Evolutionary conservation across 257 asterid genomes (phyloP).

Genomic region (Fraxinus excelsior): DNA sequence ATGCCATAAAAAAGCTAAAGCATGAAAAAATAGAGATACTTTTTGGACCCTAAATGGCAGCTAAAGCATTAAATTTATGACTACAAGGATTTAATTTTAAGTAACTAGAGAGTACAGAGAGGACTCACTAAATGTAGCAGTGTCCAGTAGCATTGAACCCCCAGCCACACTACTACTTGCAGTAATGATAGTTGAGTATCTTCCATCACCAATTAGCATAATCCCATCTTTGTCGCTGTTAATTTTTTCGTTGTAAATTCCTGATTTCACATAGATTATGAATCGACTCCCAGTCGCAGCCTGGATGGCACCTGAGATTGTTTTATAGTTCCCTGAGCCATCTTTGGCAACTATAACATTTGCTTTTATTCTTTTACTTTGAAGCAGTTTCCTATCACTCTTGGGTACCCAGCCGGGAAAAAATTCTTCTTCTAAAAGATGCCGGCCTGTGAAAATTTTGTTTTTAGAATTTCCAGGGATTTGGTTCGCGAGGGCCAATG

Average conservation of each 20-base stretch:
- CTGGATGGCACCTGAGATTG: conserved; percentile 37
- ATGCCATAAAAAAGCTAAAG: not conserved
- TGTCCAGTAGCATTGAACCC: conserved; percentile 26
- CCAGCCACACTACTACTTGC: conserved; percentile 46
- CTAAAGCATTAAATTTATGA: not conserved
- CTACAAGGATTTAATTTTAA: not conserved
- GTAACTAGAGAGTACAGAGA: not conserved
- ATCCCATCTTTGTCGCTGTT: conserved; percentile 63
- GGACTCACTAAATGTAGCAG: conserved; percentile 41
- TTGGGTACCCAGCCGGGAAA: conserved; percentile 34
- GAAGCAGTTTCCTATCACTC: conserved; percentile 26
- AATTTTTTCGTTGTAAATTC: conserved; percentile 65
- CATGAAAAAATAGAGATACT: not conserved
- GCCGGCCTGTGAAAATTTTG: not conserved
- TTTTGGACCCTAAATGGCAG: not conserved
- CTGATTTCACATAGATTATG: conserved; percentile 45
- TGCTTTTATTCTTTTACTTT: conserved; percentile 14
- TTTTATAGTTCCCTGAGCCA: conserved; percentile 36
- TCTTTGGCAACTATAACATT: conserved; percentile 44
- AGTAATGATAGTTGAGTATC: conserved; percentile 57
- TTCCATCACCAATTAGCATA: conserved; percentile 75
- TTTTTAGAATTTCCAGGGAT: conserved; percentile 24
- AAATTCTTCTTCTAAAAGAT: conserved; percentile 5
- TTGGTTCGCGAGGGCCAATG: conserved; percentile 61
- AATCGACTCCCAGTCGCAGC: conserved; percentile 36